Evolutionary conservation across 805 yeast species (phyloP), one percentile per base, ranked within the genome.

Genomic region (Debaryomyces tyrocola): DNA sequence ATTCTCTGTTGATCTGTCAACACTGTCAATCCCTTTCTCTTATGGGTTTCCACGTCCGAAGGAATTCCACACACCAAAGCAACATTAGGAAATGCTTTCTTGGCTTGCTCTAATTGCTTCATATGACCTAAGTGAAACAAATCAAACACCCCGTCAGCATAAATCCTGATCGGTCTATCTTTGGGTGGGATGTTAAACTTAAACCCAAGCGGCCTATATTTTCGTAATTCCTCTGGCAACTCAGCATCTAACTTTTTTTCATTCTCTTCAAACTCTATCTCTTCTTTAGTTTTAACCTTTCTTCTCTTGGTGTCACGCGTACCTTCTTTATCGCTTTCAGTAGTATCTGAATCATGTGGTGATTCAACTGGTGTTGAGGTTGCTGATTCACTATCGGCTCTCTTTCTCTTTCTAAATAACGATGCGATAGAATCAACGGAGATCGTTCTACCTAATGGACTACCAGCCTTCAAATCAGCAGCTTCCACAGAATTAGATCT

Each of bases 101-200:
- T 92, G 57, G 98, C 92, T 69, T 94, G 99, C 63, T 94, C 98
- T 57, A 94, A 75, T 66, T 94, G 99, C 61, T 90, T 83, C 99
- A 94, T 94, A 64, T 94, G 99, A 20, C 99, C 99, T 60, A 94
- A 66, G 67, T 94, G 99, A 71, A 94, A 94, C 51, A 94, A 72
- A 68, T 94, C 99, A 73, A 94, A 94, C 15, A 94, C 97, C 44
- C 99, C 99, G 68, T 94, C 99, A 5, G 99, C 99, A 64, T 94
- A 94, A n/a, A 94, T 82, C 49, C 99, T 78, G 24, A 94, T 82
- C 0, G 96, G 91, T 48, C 97, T 77, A 59, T 86, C 94, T 4
- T 63, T 72, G 2, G 97, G 95, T 2, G 99, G 99, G 20, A 84
- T 56, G 55, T 89, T 90, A 66, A 94, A 80, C 54, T 73, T 74